These are phyloP conservation scores for Prunus salicina DNA, from an alignment of 306 rosid species.

Conservation along the genomic window DNA sequence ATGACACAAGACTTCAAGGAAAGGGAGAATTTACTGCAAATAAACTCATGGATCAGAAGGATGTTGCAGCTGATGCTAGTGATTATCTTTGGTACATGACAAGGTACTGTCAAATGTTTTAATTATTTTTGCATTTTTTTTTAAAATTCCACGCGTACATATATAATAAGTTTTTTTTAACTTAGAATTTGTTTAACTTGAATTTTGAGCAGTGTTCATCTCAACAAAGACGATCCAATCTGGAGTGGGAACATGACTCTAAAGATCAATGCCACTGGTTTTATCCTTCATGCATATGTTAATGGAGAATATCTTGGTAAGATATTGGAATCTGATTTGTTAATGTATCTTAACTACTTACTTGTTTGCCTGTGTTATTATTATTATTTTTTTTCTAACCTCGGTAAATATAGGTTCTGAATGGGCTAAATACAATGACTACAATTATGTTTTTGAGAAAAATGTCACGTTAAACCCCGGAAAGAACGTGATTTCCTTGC, in stretches of 20 bases:
- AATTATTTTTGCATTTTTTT: not conserved
- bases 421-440: constrained; percentile 39
- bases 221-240: constrained; percentile 38
- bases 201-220: constrained; percentile 21
- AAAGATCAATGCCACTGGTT: constrained; percentile 45
- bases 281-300: constrained; percentile 41
- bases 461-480: constrained; percentile 37
- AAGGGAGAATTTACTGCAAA: constrained; percentile 17
- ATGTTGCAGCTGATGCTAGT: constrained; percentile 34
- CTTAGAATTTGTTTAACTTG: not conserved
- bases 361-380: not conserved
- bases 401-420: constrained; percentile 30
- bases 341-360: not conserved
- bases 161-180: not conserved
- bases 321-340: not conserved
- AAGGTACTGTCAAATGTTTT: constrained; percentile 16
- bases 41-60: constrained; percentile 44
- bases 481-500: constrained; percentile 38
- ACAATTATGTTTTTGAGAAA: constrained; percentile 30
- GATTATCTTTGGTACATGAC: constrained; percentile 67
- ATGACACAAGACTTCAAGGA: constrained; percentile 19
- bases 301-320: constrained; percentile 51
- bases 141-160: too few relatives aligned
- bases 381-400: not conserved
- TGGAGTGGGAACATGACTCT: constrained; percentile 37